Base-by-base conservation (phyloP, 148 eudicot genomes). In the Dianthus caryophyllus region DNA sequence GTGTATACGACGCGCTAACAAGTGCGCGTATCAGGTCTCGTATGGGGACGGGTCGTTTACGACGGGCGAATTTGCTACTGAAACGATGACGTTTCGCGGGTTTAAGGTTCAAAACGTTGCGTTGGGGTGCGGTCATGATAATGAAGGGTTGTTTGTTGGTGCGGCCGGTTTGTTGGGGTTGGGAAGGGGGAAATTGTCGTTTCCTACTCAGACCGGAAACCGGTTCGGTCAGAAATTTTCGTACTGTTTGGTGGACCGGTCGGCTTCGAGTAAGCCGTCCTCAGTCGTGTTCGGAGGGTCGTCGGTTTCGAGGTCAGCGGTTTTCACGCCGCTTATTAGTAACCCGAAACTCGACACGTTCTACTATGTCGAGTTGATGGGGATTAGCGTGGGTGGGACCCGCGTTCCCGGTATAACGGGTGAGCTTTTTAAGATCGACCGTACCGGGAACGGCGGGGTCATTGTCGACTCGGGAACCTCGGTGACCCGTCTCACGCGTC, bases 261-360 rank as follows among this genome's bases (percentile, higher is more conserved):
- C 90, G 5, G 73, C 86, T n/a, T 81, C 96, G 1, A 75, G 93
- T 0, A 86, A 81, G 67, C 97, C 97, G 54, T 95, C 99, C 0
- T 81, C 90, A 7, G 61, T 95, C 5, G 69, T 95, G 1, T 95
- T 95, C 68, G 99, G 99, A 21, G 79, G 73, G 0, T 54, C 87
- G 0, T 78, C 97, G 10, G 83, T 82, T 27, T 70, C 97, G 0
- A 67, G 84, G 24, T 49, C 72, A 21, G 84, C 99, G 39, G 79
- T 77, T 2, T 95, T 82, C 71, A 95, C 99, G 1, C 99, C 97
- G 2, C 55, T 95, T 2, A 52, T 95, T 0, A 61, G 74, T 0
- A 95, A 95, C 78, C 99, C 96, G n/a, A 88, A 85, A 51, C 80
- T 95, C 3, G 99, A 90, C 84, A 95, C 99, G 0, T 95, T 90